phyloP scores from a whole-genome alignment of 345 rosid species.

The Cardiospermum halicacabum region DNA sequence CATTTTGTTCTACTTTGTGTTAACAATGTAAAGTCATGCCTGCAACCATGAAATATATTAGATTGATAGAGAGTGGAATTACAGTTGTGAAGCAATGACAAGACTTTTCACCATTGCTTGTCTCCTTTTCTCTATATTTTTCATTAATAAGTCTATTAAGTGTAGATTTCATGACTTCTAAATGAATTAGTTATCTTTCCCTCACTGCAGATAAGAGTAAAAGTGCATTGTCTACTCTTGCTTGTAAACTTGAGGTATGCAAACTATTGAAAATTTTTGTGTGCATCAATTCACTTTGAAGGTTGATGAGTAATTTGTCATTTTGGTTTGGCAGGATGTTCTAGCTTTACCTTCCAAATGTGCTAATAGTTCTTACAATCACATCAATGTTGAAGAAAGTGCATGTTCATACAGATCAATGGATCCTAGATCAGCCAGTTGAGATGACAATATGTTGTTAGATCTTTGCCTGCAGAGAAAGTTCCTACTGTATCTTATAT shows the following conservation, averaged over 20 bases:
- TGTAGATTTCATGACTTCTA: conserved; percentile 3
- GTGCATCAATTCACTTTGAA: conserved; percentile 6
- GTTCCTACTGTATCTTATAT: conserved; percentile 28
- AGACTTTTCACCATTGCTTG: too few relatives aligned
- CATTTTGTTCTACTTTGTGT: too few relatives aligned
- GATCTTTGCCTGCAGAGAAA: conserved; percentile 34
- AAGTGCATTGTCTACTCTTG: conserved; percentile 14
- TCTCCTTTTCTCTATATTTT: too few relatives aligned
- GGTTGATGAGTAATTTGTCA: conserved; percentile 12
- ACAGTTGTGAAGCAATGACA: too few relatives aligned
- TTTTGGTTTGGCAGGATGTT: conserved; percentile 34
- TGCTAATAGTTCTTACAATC: conserved; percentile 32
- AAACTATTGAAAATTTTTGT: background rate
- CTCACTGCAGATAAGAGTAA: conserved; percentile 32
- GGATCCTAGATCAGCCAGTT: conserved; percentile 33
- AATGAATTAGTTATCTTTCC: conserved; percentile 7
- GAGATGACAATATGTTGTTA: conserved; percentile 31
- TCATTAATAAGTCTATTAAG: conserved; percentile 14
- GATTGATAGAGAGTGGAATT: too few relatives aligned
- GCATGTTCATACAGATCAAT: conserved; percentile 48
- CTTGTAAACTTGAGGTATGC: conserved; percentile 31
- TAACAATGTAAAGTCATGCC: too few relatives aligned
- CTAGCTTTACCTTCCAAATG: conserved; percentile 28
- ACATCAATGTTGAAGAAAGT: conserved; percentile 62
- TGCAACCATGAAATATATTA: too few relatives aligned